Evolutionary conservation across 129 eudicot genomes (phyloP).

Genomic region (Silybum marianum): DNA sequence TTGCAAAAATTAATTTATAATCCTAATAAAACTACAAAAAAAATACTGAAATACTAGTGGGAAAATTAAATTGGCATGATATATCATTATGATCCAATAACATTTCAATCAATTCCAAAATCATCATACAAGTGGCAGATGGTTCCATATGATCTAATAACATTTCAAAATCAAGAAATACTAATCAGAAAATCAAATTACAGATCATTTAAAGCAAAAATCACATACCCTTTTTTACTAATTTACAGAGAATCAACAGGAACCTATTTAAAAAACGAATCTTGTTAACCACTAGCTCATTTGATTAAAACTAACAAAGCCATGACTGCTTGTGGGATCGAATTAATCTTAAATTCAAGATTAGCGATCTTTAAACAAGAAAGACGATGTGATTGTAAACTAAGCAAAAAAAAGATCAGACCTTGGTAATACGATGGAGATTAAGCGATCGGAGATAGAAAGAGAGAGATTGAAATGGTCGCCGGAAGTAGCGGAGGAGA

Average conservation of each 20-base stretch:
- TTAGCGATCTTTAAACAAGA: conserved; percentile 6
- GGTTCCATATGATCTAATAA: background rate
- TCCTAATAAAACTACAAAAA: background rate
- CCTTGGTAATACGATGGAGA: conserved; percentile 21
- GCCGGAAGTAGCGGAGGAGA: background rate
- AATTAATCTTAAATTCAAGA: conserved; percentile 7
- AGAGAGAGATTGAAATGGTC: conserved; percentile 19
- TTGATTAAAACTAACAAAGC: background rate
- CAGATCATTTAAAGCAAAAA: background rate
- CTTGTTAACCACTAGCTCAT: background rate
- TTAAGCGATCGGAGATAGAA: background rate
- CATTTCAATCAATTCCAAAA: no score
- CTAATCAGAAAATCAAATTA: background rate
- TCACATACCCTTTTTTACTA: conserved; percentile 4
- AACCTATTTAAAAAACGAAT: background rate
- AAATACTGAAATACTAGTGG: background rate
- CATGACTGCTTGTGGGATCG: background rate
- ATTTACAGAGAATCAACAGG: background rate
- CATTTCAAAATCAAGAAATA: background rate
- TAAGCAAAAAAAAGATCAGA: conserved; percentile 6
- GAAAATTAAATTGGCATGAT: background rate
- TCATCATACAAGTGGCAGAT: background rate
- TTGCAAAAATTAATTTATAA: background rate
- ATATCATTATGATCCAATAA: background rate
- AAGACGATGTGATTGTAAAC: background rate